Evolutionary conservation across 306 rosid genomes (phyloP), one percentile per base, ranked within the genome.

Genomic region (Gastrolobium bilobum): DNA sequence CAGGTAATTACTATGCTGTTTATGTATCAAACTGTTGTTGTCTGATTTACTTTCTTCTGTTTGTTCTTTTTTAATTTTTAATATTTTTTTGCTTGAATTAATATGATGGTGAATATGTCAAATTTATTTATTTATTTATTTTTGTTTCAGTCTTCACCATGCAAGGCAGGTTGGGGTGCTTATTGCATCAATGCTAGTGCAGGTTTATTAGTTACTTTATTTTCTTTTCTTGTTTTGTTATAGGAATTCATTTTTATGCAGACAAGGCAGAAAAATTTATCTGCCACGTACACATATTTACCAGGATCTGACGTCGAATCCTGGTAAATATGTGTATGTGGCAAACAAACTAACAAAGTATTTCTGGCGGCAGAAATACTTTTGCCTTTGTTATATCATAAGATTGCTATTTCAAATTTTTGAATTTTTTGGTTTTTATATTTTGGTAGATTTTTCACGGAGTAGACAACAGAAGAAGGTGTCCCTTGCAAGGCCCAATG

Each of bases 391-490:
- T 14, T 68, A 50, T 15, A 4, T 58, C 2, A 37, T 56, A 61
- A 13, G 63, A 33, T 58, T 47, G 33, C 8, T 66, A 6, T 20
- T 77, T 78, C 15, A 37, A 43, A 37, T 47, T 73, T 53, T 7
- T 81, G 15, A 33, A 30, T 63, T 80, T 56, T 38, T 79, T 39
- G 4, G 9, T 52, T 42, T 66, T 53, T 62, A 64, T 60, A 7
- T 46, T 53, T 73, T 60, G 74, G 42, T 68, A 93, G 98, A 93
- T 74, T 93, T 80, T 84, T 83, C 97, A 33, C 78, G 88, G 84
- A 92, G 82, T 83, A 87, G 88, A 79, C 88, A 46, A 69, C 87
- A n/a, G 52, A 88, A 82, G 84, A 91, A 85, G 82, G 71, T 75
- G 61, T 81, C 91, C 43, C 47, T 48, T 78, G 66, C 90, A n/a